Evolutionary conservation across 2,329 filamentous ascomycete species (phyloP).

Genomic region (Colletotrichum salicis): DNA sequence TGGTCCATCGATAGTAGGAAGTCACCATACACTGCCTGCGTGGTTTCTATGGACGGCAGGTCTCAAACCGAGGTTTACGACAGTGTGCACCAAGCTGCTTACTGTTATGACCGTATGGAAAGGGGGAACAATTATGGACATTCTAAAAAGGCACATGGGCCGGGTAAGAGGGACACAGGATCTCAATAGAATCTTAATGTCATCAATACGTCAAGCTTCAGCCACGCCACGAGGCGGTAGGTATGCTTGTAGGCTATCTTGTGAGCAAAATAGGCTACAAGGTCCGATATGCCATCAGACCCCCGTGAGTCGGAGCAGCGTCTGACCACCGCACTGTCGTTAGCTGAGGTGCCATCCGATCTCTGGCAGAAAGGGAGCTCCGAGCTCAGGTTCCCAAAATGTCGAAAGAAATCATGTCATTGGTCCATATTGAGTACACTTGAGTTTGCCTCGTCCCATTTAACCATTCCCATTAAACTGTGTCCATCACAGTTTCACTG

Average conservation of each 20-base stretch:
- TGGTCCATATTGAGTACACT: slow-evolving; percentile 30
- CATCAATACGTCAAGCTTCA: not conserved
- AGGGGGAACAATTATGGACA: slow-evolving; percentile 72
- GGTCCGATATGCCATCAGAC: slow-evolving; percentile 56
- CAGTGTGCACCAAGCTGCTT: too few species aligned
- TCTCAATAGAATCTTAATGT: slow-evolving; percentile 60
- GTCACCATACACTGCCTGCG: slow-evolving; percentile 71
- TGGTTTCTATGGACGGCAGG: slow-evolving; percentile 71
- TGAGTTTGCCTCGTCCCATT: slow-evolving; percentile 32
- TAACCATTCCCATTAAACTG: slow-evolving; percentile 25
- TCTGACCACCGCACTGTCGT: slow-evolving; percentile 1
- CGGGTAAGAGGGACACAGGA: slow-evolving; percentile 81
- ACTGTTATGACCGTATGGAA: slow-evolving; percentile 72
- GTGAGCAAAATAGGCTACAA: slow-evolving; percentile 27
- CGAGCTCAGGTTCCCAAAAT: not conserved
- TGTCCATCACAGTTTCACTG: slow-evolving; percentile 12
- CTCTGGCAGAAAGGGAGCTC: slow-evolving; percentile 5
- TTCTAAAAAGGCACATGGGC: slow-evolving; percentile 80
- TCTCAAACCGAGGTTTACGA: slow-evolving; percentile 76
- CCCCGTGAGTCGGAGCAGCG: slow-evolving; percentile 37
- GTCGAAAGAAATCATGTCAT: slow-evolving; percentile 13
- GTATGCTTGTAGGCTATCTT: too few species aligned
- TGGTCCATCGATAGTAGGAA: slow-evolving; percentile 71
- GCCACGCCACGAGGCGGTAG: slow-evolving; percentile 48
- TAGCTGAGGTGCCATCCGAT: slow-evolving; percentile 17